Base-by-base conservation (phyloP, 345 rosid species). In the Salix viminalis region DNA sequence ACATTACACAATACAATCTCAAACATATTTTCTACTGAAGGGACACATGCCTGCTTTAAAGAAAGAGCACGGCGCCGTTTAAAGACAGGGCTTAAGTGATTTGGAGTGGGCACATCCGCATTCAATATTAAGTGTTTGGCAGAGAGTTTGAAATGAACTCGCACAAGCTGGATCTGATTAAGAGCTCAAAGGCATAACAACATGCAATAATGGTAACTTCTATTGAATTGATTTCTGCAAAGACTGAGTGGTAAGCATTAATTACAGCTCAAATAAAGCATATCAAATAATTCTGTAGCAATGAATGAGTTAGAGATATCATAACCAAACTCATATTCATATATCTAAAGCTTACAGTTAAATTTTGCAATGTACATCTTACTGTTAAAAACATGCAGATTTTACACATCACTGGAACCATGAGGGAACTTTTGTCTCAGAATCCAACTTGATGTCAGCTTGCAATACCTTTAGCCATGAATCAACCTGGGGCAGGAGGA, bases 401-500 rank as follows among this genome's bases (percentile, higher is more conserved):
- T 50, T 76, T 61, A 76, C 71, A 50, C 77, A 67, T 79, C 56
- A 18, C 73, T 69, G 62, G 76, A 70, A 56, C 88, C 91, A 71
- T 89, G 84, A 26, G 85, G 85, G 83, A 34, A 77, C 74, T 71
- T 85, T 81, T 8, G 77, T 67, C 76, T 81, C 86, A 28, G 81
- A 58, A 30, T 65, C 90, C 75, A 72, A 50, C 76, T 88, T 85
- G 87, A 86, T 87, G 68, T 91, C 92, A 18, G 64, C 44, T 73
- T 80, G 81, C 79, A 96, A 72, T 19, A 88, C 84, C 8, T 83
- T 80, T 83, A 93, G 67, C 99, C 98, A 96, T 6, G 96, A 82
- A 74, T 89, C 85, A 71, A 90, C 94, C 99, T 93, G 85, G 75
- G 61, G 67, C 65, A 39, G 50, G n/a, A 34, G 34, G 52, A 34